phyloP scores from a whole-genome alignment of 1,284 basidiomycete species.

The Pholiota adiposa region DNA sequence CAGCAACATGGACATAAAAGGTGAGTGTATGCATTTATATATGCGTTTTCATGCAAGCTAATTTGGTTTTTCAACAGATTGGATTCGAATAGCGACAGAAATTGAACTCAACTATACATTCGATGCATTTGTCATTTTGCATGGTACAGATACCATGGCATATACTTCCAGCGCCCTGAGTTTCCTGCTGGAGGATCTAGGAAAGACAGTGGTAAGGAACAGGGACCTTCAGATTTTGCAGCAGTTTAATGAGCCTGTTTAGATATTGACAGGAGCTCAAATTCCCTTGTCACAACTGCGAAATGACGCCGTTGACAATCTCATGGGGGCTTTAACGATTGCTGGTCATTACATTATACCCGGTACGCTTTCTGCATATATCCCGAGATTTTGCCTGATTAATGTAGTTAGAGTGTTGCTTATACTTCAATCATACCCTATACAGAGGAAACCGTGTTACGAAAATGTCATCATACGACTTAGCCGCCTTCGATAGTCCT shows the following conservation, averaged over 20 bases:
- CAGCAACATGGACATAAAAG: conserved; percentile 82
- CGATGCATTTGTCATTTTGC: conserved; percentile 89
- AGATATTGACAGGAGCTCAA: conserved; percentile 90
- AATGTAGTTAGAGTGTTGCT: conserved; percentile 58
- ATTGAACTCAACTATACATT: conserved; percentile 91
- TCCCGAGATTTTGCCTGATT: neutral
- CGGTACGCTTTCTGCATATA: conserved; percentile 45
- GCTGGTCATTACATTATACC: conserved; percentile 92
- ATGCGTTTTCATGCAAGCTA: conserved; percentile 2
- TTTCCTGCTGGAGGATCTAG: conserved; percentile 89
- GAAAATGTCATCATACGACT: conserved; percentile 85
- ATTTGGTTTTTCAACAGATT: conserved; percentile 55
- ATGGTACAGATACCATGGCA: conserved; percentile 94
- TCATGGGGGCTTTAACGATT: conserved; percentile 86
- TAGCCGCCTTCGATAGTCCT: conserved; percentile 86
- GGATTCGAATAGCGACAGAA: conserved; percentile 88
- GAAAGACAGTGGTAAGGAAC: conserved; percentile 76
- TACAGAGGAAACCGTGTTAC: conserved; percentile 88
- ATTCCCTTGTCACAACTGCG: conserved; percentile 88
- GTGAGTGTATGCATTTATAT: conserved; percentile 37
- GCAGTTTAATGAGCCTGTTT: neutral
- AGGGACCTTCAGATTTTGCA: neutral
- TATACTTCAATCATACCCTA: conserved; percentile 90
- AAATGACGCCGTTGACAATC: conserved; percentile 90
- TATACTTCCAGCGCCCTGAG: conserved; percentile 88